Evolutionary conservation across 192 early-diverging fungal species (phyloP).

Genomic region (Helicostylum pulchrum): DNA sequence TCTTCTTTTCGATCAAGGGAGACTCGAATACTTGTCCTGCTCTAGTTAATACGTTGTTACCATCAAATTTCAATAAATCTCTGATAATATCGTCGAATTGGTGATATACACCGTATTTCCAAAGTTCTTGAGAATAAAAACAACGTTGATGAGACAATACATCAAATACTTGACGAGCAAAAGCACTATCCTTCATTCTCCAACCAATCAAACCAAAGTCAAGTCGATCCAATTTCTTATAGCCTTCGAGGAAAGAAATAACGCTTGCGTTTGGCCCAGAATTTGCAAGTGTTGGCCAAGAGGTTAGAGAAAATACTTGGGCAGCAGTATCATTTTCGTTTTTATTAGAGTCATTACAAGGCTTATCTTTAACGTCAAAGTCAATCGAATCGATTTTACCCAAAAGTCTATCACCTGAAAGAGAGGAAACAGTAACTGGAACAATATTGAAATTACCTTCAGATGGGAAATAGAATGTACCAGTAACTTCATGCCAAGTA

Average conservation of each 20-base stretch:
- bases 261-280: conserved; percentile 17
- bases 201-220: conserved; percentile 18
- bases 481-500: conserved; percentile 27
- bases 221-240: conserved; percentile 16
- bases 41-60: not conserved
- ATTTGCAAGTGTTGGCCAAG: conserved; percentile 23
- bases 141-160: conserved; percentile 27
- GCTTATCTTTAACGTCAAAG: not conserved
- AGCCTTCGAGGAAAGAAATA: conserved; percentile 12
- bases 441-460: conserved; percentile 37
- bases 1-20: not conserved
- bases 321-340: not conserved
- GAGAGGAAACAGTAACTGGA: conserved; percentile 34
- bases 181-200: conserved; percentile 19
- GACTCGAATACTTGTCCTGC: conserved; percentile 8
- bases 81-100: conserved; percentile 29
- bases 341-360: not conserved
- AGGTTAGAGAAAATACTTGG: not conserved
- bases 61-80: conserved; percentile 25
- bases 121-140: conserved; percentile 32
- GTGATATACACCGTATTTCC: conserved; percentile 39
- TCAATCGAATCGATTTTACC: not conserved
- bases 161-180: conserved; percentile 29
- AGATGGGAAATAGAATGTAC: conserved; percentile 49
- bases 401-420: not conserved